Conservation (phyloP, 2,329 filamentous ascomycete genomes). For the Leptographium lundbergii region DNA sequence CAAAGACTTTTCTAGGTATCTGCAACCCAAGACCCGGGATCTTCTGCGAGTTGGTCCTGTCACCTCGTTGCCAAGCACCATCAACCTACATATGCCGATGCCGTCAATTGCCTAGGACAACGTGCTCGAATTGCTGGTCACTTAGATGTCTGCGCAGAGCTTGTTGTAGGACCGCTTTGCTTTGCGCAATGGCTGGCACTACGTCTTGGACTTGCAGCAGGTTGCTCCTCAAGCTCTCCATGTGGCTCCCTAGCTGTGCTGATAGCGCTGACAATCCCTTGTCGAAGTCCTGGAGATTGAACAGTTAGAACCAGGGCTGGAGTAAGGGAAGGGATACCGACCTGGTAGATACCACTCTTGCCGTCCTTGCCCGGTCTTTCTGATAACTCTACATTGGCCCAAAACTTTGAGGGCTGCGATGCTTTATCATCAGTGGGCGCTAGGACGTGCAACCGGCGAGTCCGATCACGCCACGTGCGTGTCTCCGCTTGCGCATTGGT, state of each 20-base stretch:
- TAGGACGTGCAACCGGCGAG: constrained; percentile 37
- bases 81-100: background rate
- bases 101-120: constrained; percentile 27
- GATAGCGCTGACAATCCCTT: constrained; percentile 32
- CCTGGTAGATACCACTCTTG: constrained; percentile 17
- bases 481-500: constrained; percentile 43
- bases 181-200: constrained; percentile 33
- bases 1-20: too few relatives aligned
- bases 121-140: constrained; percentile 31
- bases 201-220: constrained; percentile 41
- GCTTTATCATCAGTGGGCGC: constrained; percentile 24
- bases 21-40: background rate
- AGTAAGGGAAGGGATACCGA: constrained; percentile 9
- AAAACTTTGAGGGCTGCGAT: background rate
- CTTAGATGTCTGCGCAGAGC: constrained; percentile 34
- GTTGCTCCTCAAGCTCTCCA: constrained; percentile 43
- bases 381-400: background rate
- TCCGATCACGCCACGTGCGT: constrained; percentile 34
- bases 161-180: constrained; percentile 34
- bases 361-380: background rate
- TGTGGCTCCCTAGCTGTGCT: constrained; percentile 38
- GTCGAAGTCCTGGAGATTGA: constrained; percentile 16
- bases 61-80: background rate
- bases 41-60: too few relatives aligned
- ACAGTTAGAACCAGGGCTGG: background rate